phyloP scores from a whole-genome alignment of 768 basidiomycete species.

The Chiua virens region DNA sequence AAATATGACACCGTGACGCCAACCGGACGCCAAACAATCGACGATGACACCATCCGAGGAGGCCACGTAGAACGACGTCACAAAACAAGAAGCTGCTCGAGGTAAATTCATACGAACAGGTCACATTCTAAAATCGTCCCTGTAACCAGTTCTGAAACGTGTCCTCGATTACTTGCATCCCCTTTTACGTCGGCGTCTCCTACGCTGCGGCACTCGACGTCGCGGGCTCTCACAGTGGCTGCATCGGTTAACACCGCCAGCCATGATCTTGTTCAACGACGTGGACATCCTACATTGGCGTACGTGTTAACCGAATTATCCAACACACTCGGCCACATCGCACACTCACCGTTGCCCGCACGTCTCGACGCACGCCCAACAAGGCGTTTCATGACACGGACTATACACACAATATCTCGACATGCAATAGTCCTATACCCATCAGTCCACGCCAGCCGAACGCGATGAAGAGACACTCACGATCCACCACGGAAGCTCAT shows the following conservation, averaged over 20 bases:
- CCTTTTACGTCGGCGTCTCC: not conserved
- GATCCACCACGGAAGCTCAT: constrained; percentile 7
- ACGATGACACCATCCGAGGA: too few relatives aligned
- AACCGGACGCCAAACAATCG: too few relatives aligned
- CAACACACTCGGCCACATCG: too few relatives aligned
- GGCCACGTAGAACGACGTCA: too few relatives aligned
- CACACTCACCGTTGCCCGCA: not conserved
- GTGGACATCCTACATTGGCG: too few relatives aligned
- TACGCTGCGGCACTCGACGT: not conserved
- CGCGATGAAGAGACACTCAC: not conserved
- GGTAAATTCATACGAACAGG: too few relatives aligned
- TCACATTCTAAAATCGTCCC: too few relatives aligned
- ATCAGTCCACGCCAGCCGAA: not conserved
- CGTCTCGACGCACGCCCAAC: not conserved
- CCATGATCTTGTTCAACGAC: constrained; percentile 1
- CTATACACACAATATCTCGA: not conserved
- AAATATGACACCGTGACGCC: constrained; percentile 7
- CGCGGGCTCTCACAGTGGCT: constrained; percentile 3
- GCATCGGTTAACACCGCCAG: not conserved
- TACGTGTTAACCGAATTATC: too few relatives aligned
- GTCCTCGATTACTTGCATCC: too few relatives aligned
- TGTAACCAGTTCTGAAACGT: too few relatives aligned
- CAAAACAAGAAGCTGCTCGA: too few relatives aligned
- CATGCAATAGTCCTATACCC: not conserved
- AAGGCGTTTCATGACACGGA: constrained; percentile 3